A percentile compares a stretch with the other conserved stretches of the same genome.
Conservation (phyloP, 1,284 basidiomycete genomes). For the Anthracocystis setariae region DNA sequence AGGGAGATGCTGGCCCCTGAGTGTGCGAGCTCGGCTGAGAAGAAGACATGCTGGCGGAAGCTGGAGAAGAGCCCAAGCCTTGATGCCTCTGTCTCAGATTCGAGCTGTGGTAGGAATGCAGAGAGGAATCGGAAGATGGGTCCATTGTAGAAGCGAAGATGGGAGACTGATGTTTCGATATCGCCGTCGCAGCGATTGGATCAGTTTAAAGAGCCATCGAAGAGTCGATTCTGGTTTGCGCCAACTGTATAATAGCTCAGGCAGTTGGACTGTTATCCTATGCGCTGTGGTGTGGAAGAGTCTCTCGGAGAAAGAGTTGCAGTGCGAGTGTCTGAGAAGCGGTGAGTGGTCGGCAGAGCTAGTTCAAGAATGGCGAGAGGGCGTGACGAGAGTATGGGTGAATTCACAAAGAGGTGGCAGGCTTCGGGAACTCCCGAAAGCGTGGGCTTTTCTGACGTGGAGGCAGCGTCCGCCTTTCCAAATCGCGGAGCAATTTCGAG, state of each 20-base stretch:
- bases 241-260: no score
- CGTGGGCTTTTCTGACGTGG: constrained; percentile 22
- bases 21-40: constrained; percentile 18
- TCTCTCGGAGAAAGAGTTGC: not conserved
- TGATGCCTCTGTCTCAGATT: constrained; percentile 21
- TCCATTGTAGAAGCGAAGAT: constrained; percentile 4
- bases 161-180: not conserved
- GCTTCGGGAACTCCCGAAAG: not conserved
- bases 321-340: not conserved
- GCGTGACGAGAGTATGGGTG: not conserved
- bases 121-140: constrained; percentile 22
- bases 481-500: constrained; percentile 7
- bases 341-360: no score
- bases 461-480: constrained; percentile 10
- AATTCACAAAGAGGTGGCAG: constrained; percentile 4
- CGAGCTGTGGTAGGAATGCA: constrained; percentile 20
- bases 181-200: no score
- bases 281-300: not conserved
- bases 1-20: constrained; percentile 24
- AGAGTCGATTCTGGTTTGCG: no score
- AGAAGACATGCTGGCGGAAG: constrained; percentile 20
- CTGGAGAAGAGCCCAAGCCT: constrained; percentile 8
- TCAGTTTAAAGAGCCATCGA: no score
- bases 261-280: no score
- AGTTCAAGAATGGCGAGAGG: not conserved